Conservation (phyloP, 1,139 yeast species). For the Hanseniaspora gamundiae region DNA sequence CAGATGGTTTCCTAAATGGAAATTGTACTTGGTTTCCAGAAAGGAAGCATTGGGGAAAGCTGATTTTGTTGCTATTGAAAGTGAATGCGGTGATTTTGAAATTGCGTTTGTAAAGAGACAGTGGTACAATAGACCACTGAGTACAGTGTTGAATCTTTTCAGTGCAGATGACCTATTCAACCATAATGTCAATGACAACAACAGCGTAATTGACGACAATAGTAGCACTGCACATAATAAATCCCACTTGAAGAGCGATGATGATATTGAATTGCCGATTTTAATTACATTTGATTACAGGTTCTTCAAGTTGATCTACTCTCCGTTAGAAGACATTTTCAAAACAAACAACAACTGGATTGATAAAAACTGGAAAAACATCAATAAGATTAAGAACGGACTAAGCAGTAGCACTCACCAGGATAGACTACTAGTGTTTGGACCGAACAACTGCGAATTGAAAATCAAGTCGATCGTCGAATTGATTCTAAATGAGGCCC, state of each 20-base stretch:
- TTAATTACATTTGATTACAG: conserved; percentile 67
- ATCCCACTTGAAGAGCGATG: conserved; percentile 12
- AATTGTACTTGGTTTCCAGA: conserved; percentile 56
- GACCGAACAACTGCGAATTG: conserved; percentile 61
- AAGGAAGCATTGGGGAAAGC: conserved; percentile 63
- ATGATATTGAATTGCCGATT: conserved; percentile 40
- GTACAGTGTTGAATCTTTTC: conserved; percentile 40
- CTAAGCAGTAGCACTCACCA: conserved; percentile 56
- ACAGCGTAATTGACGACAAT: conserved; percentile 7
- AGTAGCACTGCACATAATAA: conserved; percentile 5
- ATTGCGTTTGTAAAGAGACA: conserved; percentile 43
- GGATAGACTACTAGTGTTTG: conserved; percentile 65
- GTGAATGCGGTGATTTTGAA: conserved; percentile 78
- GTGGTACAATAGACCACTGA: conserved; percentile 58
- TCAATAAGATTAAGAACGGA: conserved; percentile 52
- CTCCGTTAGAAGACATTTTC: conserved; percentile 78
- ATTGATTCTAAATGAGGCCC: conserved; percentile 70
- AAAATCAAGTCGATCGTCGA: conserved; percentile 56
- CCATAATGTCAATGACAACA: conserved; percentile 16
- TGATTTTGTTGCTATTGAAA: conserved; percentile 90
- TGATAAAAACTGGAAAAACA: conserved; percentile 60
- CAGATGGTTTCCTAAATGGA: conserved; percentile 76
- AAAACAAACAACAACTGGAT: conserved; percentile 80
- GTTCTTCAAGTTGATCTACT: conserved; percentile 69
- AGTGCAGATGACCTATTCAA: conserved; percentile 6